Conservation (phyloP, 306 rosid genomes). For the Bauhinia variegata region DNA sequence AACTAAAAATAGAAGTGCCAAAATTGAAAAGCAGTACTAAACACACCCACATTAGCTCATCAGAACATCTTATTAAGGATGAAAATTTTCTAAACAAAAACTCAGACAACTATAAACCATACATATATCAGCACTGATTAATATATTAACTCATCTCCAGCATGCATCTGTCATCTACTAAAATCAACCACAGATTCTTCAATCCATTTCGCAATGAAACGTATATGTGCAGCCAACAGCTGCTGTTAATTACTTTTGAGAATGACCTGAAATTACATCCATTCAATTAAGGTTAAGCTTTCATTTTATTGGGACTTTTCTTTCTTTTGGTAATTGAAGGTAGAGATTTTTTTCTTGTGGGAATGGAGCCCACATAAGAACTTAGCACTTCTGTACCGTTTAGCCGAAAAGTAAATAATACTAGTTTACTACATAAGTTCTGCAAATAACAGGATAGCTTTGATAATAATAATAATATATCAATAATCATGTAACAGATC, state of each 20-base stretch:
- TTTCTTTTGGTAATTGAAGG: conserved; percentile 4
- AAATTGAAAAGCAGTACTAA: too few relatives aligned
- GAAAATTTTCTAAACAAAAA: background rate
- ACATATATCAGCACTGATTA: conserved; percentile 12
- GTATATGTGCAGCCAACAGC: conserved; percentile 21
- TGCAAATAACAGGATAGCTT: background rate
- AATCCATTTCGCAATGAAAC: conserved; percentile 9
- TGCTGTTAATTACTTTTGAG: background rate
- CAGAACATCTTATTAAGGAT: background rate
- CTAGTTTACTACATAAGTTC: background rate
- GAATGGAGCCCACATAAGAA: background rate
- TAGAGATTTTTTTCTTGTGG: background rate
- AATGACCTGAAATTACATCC: background rate
- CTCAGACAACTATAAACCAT: background rate
- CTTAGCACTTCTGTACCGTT: background rate
- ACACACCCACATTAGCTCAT: background rate
- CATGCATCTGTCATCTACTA: conserved; percentile 16
- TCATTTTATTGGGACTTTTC: conserved; percentile 7
- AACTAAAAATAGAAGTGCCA: too few relatives aligned
- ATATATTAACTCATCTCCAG: conserved; percentile 2
- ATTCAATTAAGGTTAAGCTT: conserved; percentile 7
- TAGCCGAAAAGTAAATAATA: background rate
- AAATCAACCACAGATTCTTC: conserved; percentile 13
- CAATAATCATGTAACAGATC: conserved; percentile 6
- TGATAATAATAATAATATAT: background rate